Conservation (phyloP, 108 stramenopile species). For the Licmophora abbreviata region DNA sequence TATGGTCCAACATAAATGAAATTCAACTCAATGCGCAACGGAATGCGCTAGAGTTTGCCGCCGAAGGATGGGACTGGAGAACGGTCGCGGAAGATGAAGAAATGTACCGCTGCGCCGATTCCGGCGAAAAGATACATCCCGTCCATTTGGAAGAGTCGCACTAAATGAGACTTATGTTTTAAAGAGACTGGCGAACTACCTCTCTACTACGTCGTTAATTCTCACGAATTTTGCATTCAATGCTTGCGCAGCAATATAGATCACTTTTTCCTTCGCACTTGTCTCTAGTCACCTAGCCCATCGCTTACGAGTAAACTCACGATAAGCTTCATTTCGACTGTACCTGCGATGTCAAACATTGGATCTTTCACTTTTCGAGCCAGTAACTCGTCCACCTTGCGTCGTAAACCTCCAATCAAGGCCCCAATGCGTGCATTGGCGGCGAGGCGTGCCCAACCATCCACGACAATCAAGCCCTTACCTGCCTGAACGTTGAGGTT, state of each 20-base stretch:
- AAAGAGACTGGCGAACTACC: no score
- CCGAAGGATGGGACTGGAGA: constrained; percentile 54
- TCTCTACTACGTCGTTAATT: no score
- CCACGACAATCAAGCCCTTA: constrained; percentile 66
- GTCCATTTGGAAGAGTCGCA: constrained; percentile 11
- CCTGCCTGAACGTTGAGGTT: constrained; percentile 76
- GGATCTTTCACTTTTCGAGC: constrained; percentile 56
- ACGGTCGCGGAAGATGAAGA: constrained; percentile 32
- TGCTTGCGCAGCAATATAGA: no score
- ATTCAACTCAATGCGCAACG: constrained; percentile 27
- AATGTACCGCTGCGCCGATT: constrained; percentile 16
- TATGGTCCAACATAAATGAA: constrained; percentile 31
- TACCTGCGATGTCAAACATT: constrained; percentile 38
- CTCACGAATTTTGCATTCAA: no score
- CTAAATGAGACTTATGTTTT: background rate
- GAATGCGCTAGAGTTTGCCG: constrained; percentile 46
- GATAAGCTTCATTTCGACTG: constrained; percentile 63
- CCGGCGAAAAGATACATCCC: constrained; percentile 41
- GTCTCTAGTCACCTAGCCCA: constrained; percentile 16
- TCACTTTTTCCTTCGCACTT: no score
- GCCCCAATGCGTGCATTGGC: constrained; percentile 88
- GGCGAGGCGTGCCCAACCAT: constrained; percentile 69
- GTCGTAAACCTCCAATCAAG: constrained; percentile 76
- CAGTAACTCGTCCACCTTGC: constrained; percentile 65
- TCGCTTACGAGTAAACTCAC: constrained; percentile 34